Evolutionary conservation across 1,284 basidiomycete genomes (phyloP).

Genomic region (Rhodotorula sp.): DNA sequence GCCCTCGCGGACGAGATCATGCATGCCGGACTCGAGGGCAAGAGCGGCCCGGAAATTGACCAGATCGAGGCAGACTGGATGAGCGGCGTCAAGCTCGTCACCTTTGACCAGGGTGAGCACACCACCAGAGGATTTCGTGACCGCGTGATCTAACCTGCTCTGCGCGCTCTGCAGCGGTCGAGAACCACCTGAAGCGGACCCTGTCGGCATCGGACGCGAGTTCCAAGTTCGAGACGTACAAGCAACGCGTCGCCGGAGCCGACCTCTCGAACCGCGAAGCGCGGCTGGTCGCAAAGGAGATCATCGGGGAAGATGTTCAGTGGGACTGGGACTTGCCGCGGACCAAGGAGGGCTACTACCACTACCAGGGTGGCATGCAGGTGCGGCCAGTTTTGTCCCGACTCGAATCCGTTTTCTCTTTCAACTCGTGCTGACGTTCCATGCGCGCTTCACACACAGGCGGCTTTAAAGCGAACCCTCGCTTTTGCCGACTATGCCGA

Average conservation of each 20-base stretch:
- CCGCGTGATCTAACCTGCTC: background rate
- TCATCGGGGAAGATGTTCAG: slow-evolving; percentile 66
- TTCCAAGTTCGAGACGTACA: slow-evolving; percentile 61
- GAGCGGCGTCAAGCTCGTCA: slow-evolving; percentile 66
- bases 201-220: slow-evolving; percentile 59
- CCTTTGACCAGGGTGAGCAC: slow-evolving; percentile 73
- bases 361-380: slow-evolving; percentile 77
- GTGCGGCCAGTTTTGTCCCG: slow-evolving; percentile 46
- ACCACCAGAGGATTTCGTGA: background rate
- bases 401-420: background rate
- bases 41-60: slow-evolving; percentile 69
- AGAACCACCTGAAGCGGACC: slow-evolving; percentile 55
- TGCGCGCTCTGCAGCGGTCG: slow-evolving; percentile 43
- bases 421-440: no score
- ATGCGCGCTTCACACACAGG: no score
- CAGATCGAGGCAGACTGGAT: slow-evolving; percentile 76
- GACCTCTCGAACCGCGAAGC: slow-evolving; percentile 70
- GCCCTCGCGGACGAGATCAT: slow-evolving; percentile 68
- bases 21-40: slow-evolving; percentile 69
- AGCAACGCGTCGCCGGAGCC: slow-evolving; percentile 58
- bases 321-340: slow-evolving; percentile 88
- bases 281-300: slow-evolving; percentile 66
- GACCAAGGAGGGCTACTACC: slow-evolving; percentile 88
- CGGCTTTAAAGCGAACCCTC: slow-evolving; percentile 77
- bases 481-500: slow-evolving; percentile 79